phyloP scores from a whole-genome alignment of 176 grass and related monocot species.

The Oropetium thomaeum region DNA sequence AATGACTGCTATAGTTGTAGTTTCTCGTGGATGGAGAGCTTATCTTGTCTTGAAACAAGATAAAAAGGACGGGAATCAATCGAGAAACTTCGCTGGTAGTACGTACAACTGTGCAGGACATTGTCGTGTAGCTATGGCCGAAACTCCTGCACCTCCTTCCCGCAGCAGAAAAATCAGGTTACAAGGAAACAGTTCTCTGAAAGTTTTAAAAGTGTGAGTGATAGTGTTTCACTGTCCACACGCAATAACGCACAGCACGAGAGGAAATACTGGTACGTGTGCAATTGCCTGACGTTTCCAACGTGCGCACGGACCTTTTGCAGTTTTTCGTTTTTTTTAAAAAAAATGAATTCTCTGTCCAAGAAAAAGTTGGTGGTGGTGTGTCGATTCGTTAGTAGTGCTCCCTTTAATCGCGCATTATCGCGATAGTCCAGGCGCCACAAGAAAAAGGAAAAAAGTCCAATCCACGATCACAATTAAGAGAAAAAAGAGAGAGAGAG shows the following conservation, averaged over 20 bases:
- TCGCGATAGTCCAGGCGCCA: not conserved
- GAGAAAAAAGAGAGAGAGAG: not conserved
- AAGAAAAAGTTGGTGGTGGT: not conserved
- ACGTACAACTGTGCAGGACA: not conserved
- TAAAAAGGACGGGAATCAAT: not conserved
- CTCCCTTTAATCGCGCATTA: not conserved
- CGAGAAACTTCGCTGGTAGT: slow-evolving; percentile 17
- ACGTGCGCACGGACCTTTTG: not conserved
- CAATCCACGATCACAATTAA: too few relatives aligned
- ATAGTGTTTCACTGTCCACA: too few relatives aligned
- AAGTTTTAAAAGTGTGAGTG: too few relatives aligned
- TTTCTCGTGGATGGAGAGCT: not conserved
- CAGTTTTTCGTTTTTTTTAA: not conserved
- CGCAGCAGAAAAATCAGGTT: too few relatives aligned
- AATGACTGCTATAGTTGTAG: not conserved
- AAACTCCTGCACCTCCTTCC: not conserved
- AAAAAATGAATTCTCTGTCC: too few relatives aligned
- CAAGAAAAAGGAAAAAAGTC: too few relatives aligned
- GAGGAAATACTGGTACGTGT: too few relatives aligned
- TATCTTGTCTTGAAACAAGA: not conserved
- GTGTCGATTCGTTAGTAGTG: slow-evolving; percentile 5
- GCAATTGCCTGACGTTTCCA: not conserved
- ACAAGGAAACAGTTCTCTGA: too few relatives aligned
- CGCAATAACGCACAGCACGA: too few relatives aligned
- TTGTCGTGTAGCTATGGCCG: not conserved